A percentile compares a stretch with the other conserved stretches of the same genome.
phyloP scores from a whole-genome alignment of 139 green algal species.

The Cymbomonas tetramitiformis region DNA sequence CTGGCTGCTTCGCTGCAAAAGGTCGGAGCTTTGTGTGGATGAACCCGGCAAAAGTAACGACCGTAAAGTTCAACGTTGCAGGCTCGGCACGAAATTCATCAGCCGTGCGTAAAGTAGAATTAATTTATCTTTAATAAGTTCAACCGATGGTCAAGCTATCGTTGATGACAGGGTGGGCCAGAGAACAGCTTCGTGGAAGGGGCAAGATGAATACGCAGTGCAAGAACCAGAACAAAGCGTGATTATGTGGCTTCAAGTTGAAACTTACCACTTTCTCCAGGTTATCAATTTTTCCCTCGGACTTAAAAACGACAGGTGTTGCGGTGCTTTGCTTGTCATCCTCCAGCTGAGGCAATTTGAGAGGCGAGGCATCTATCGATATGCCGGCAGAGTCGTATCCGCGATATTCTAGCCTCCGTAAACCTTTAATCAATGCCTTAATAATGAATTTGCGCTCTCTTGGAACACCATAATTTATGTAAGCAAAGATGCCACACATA shows the following conservation, averaged over 20 bases:
- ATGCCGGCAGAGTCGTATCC: constrained; percentile 91
- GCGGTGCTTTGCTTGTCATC: constrained; percentile 9
- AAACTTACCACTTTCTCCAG: constrained; percentile 42
- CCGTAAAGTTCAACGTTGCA: too few relatives aligned
- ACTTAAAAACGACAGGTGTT: constrained; percentile 59
- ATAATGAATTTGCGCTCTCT: constrained; percentile 52
- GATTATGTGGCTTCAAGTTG: too few relatives aligned
- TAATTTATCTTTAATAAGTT: too few relatives aligned
- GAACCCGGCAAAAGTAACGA: too few relatives aligned
- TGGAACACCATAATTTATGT: constrained; percentile 65
- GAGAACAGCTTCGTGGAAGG: constrained; percentile 2
- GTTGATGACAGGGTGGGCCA: too few relatives aligned
- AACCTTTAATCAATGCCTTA: constrained; percentile 51
- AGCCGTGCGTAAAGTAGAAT: too few relatives aligned
- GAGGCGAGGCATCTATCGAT: constrained; percentile 46
- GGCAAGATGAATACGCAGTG: too few relatives aligned
- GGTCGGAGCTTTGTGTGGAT: too few relatives aligned
- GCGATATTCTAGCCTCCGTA: constrained; percentile 87
- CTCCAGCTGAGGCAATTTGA: constrained; percentile 18
- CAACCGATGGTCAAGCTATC: too few relatives aligned
- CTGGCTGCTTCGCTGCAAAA: too few relatives aligned
- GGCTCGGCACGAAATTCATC: too few relatives aligned
- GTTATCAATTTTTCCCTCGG: constrained; percentile 73
- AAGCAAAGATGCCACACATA: constrained; percentile 95
- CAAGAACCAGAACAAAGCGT: too few relatives aligned